These are phyloP conservation scores for Pouteria campechiana DNA, from an alignment of 179 eudicot genomes.

Conservation along the genomic window DNA sequence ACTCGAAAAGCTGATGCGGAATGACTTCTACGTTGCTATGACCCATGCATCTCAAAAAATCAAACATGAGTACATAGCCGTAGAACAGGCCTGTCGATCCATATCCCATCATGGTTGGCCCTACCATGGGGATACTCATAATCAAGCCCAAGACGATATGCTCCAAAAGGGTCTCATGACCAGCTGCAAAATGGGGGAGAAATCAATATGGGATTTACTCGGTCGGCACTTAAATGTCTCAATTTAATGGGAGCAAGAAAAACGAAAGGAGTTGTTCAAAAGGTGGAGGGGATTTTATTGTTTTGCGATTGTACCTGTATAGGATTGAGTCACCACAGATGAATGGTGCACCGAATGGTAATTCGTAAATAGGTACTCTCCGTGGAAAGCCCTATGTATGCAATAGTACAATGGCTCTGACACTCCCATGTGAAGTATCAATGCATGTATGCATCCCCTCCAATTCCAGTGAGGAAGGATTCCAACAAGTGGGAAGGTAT, in stretches of 20 bases:
- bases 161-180: slow-evolving; percentile 71
- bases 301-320: slow-evolving; percentile 64
- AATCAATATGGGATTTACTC: too few relatives aligned
- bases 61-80: slow-evolving; percentile 52
- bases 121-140: slow-evolving; percentile 47
- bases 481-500: slow-evolving; percentile 26
- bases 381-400: slow-evolving; percentile 47
- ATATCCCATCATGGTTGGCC: slow-evolving; percentile 38
- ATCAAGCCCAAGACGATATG: slow-evolving; percentile 49
- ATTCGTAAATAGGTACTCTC: slow-evolving; percentile 25
- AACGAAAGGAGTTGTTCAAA: too few relatives aligned
- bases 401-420: slow-evolving; percentile 78
- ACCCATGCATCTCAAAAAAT: slow-evolving; percentile 80
- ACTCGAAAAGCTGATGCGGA: slow-evolving; percentile 50
- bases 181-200: slow-evolving; percentile 79
- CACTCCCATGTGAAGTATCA: slow-evolving; percentile 42
- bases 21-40: slow-evolving; percentile 63
- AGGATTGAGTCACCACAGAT: slow-evolving; percentile 59
- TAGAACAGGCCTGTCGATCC: slow-evolving; percentile 67
- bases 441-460: slow-evolving; percentile 34
- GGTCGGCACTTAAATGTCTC: too few relatives aligned
- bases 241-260: too few relatives aligned
- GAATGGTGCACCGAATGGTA: slow-evolving; percentile 74
- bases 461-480: slow-evolving; percentile 32
- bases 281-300: background rate